Evolutionary conservation across 345 rosid species (phyloP), one percentile per base, ranked within the genome.

Genomic region (Lepidium aucheri): DNA sequence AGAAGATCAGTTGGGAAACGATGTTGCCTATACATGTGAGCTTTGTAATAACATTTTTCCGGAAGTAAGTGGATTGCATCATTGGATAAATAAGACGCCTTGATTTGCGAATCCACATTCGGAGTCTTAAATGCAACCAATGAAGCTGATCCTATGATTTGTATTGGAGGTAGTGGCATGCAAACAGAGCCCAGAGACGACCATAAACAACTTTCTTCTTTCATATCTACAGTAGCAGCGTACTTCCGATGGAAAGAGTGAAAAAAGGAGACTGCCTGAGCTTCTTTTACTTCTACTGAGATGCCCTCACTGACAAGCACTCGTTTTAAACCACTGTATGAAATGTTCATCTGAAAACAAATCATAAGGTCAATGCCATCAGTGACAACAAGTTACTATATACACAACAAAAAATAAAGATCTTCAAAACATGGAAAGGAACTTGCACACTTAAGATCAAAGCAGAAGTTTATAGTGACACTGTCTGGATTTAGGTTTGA

Each of bases 281-380:
- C 91, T 62, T 78, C 70, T 30, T 36, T 75, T 53, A 90, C 68
- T 71, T 82, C 85, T 8, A 87, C 67, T 9, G 89, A 73, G 47
- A 84, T 81, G 44, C 91, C 97, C 66, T 87, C 87, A 60, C 85
- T 84, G 11, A 87, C 85, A 50, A 81, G 76, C 17, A 87, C 74
- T 60, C 88, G 80, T 65, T 80, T 84, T 72, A 87, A 65, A 30
- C 79, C 71, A 22, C 34, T 42, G n/a, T 78, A 73, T 15, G 90
- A 78, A 14, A 51, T 72, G 73, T 84, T 90, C 73, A 80, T 68
- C 90, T 85, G 83, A 64, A 57, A 62, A 41, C 73, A 75, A 60
- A 61, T 10, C 50, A 49, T 49, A 61, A 69, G 44, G 4, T 45
- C 10, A 4, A 53, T 9, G 12, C 45, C 60, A 57, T 65, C 45